Base-by-base conservation (phyloP, 805 yeast species). In the Pichia insulana region DNA sequence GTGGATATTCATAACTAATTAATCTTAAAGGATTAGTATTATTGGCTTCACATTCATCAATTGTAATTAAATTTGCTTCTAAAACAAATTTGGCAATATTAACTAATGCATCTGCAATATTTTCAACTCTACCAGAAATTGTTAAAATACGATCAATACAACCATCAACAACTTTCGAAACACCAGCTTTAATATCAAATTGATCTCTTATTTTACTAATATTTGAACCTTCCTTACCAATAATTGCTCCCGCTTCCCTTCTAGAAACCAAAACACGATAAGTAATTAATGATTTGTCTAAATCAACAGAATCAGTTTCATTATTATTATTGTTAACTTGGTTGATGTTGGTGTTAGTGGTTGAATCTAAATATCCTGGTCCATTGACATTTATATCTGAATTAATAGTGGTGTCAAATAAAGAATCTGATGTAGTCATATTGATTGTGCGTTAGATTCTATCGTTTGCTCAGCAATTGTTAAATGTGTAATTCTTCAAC, bases 241-340 rank as follows among this genome's bases (percentile, higher is more conserved):
- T 88, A 48, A 88, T 76, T 47, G 87, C 83, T 15, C 96, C 96
- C 11, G 95, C 89, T 61, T 88, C 96, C 56, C 81, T 83, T 42
- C 88, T 75, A 2, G 92, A 78, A 16, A 88, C 83, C 25, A 88
- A 69, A 1, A 86, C 73, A 45, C 88, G 65, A 57, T 53, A 67
- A 9, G 67, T 62, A 31, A 65, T 61, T 28, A 61, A 47, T 4
- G 59, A 48, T 40, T 55, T 55, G 12, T 57, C 58, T 7, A 59
- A 45, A 36, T 56, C 56, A 26, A 51, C 52, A 35, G 55, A 56
- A 39, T 38, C 28, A 42, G 22, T 16, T 44, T 15, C 17, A 37
- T 28, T 28, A 28, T 12, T n/a, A 11, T 12, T n/a, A n/a, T n/a
- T n/a, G n/a, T n/a, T n/a, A n/a, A n/a, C n/a, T n/a, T 28, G 13